Base-by-base conservation (phyloP, 2,329 filamentous ascomycete genomes). In the Metarhizium anisopliae region DNA sequence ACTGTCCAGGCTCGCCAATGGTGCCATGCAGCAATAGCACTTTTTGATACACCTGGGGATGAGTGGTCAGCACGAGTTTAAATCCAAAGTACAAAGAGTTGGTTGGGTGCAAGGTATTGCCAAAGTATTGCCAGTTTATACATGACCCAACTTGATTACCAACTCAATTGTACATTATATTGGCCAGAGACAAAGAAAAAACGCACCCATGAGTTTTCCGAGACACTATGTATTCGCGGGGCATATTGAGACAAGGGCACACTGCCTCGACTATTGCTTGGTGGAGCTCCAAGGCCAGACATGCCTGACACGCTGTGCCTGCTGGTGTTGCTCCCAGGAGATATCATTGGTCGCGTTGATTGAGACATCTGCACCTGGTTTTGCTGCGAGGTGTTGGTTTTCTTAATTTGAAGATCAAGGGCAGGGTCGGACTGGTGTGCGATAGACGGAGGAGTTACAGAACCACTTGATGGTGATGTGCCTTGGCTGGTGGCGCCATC, bases 41-140 rank as follows among this genome's bases (percentile, higher is more conserved):
- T 68, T 96, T 96, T 75, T 96, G 91, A 67, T 95, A 90, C 20
- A 95, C 90, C 90, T 95, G n/a, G 32, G 62, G 42, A 38, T 45
- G 10, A 25, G 18, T 35, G 60, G 62, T 70, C 55, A 68, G 67
- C 47, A 52, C 32, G 45, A 20, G 8, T 32, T 25, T 3, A 25
- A 50, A 30, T 13, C 20, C 14, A 13, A 32, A 6, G 38, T 32
- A 20, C 6, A 14, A 20, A 51, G 29, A 13, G 32, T 38, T 38
- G 8, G 32, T n/a, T 42, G 50, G 29, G 5, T 20, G 13, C 18
- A 35, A 6, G 14, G 7, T 6, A 51, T 51, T 51, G 35, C 3
- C 6, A 35, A 25, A 25, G 25, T 4, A 25, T 25, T 25, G 32
- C 7, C 32, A 35, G 32, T 2, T 7, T 11, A 35, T 35, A 11